Percentiles rank a stretch among this genome's conserved stretches.
Conservation (phyloP, 2,329 filamentous ascomycete genomes). For the Claviceps quebecensis region DNA sequence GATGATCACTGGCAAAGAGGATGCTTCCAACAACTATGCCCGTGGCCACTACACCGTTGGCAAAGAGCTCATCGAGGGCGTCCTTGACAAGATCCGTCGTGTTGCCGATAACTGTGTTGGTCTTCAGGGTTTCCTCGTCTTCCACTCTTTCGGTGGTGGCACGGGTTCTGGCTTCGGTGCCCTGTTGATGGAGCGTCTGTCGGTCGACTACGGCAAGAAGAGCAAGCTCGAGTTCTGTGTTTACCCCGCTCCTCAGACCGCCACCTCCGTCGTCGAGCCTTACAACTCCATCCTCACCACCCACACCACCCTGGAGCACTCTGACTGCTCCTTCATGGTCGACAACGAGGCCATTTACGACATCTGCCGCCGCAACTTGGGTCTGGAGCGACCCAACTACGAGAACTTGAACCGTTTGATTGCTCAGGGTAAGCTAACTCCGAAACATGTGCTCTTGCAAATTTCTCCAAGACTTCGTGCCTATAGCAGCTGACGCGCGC, state of each 20-base stretch:
- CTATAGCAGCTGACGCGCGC: background rate
- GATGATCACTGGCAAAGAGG: conserved; percentile 99
- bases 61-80: conserved; percentile 97
- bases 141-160: conserved; percentile 99
- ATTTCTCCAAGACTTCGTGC: background rate
- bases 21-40: conserved; percentile 99
- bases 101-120: conserved; percentile 96
- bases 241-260: conserved; percentile 93
- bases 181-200: conserved; percentile 96
- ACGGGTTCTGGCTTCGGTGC: conserved; percentile 98
- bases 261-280: conserved; percentile 94
- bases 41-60: conserved; percentile 99
- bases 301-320: conserved; percentile 98
- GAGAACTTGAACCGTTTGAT: conserved; percentile 99
- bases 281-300: conserved; percentile 99
- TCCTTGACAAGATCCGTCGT: conserved; percentile 92
- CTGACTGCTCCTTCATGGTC: conserved; percentile 99
- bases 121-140: conserved; percentile 97
- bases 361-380: conserved; percentile 95
- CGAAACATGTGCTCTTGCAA: background rate
- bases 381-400: conserved; percentile 93
- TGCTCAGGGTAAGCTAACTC: conserved; percentile 61
- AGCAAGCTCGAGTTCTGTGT: conserved; percentile 99
- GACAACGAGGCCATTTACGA: conserved; percentile 99
- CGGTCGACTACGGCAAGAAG: conserved; percentile 99